Base-by-base conservation (phyloP, 106 monocot species). In the Hemerocallis citrina region DNA sequence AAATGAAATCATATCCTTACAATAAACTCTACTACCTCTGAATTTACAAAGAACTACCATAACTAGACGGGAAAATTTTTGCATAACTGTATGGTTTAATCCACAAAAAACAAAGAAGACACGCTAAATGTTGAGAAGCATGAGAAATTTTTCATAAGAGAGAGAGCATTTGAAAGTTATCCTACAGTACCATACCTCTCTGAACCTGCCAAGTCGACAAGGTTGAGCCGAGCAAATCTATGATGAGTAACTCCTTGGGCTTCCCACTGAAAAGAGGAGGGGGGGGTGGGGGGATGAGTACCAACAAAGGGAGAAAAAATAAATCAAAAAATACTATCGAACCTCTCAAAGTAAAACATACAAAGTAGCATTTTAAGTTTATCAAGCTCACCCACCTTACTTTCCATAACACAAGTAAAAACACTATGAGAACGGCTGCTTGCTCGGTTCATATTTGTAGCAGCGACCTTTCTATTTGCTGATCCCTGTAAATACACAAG, bases 341-440 rank as follows among this genome's bases (percentile, higher is more conserved):
- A n/a, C n/a, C n/a, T n/a, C n/a, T n/a, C n/a, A n/a, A n/a, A n/a
- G n/a, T n/a, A n/a, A n/a, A n/a, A 34, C 8, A 21, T 33, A 52
- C 10, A 30, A 33, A 23, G 46, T 28, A 43, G 10, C 21, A n/a
- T 39, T 7, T 56, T 25, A 36, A 7, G 57, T 29, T 41, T 40
- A 32, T 59, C 9, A 23, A 66, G 21, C 35, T 31, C 29, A 57
- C 68, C 21, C 36, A 95, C 94, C 89, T 95, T 95, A 63, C 94
- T 95, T 68, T 95, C 94, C 17, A 95, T 89, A 25, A 81, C 64
- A 68, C 89, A 95, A 24, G 89, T 95, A 68, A 95, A 95, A 68
- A 95, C 89, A 74, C 94, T 89, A 74, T 95, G 94, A 52, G 94
- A 95, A 47, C 94, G 86, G 39, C 94, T 95, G 54, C 94, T 95